These are phyloP conservation scores for Daldinia loculata DNA, from an alignment of 495 filamentous ascomycete genomes.

Conservation along the genomic window DNA sequence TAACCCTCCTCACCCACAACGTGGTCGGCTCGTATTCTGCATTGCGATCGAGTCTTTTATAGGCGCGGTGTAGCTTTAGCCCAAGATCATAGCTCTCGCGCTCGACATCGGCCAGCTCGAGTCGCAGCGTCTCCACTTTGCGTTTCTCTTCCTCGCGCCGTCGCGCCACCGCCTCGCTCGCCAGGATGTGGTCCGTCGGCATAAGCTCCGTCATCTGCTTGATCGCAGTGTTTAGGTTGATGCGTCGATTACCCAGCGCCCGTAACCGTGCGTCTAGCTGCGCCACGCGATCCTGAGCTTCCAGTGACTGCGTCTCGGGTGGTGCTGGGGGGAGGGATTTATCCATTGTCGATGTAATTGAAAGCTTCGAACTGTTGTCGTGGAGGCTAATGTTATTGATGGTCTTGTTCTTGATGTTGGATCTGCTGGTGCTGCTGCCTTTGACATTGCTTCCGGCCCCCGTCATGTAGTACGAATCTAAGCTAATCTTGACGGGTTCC, in stretches of 20 bases:
- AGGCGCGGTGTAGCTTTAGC: slow-evolving; percentile 80
- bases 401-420: not conserved
- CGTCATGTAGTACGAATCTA: slow-evolving; percentile 41
- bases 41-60: slow-evolving; percentile 74
- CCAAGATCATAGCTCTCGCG: slow-evolving; percentile 87
- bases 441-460: slow-evolving; percentile 6
- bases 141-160: slow-evolving; percentile 73
- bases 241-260: slow-evolving; percentile 69
- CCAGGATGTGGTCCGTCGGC: slow-evolving; percentile 61
- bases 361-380: not conserved
- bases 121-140: slow-evolving; percentile 72
- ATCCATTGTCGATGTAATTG: slow-evolving; percentile 32
- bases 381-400: slow-evolving; percentile 4
- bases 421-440: not conserved
- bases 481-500: slow-evolving; percentile 42
- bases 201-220: slow-evolving; percentile 74
- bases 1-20: slow-evolving; percentile 82
- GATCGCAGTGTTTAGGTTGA: slow-evolving; percentile 76
- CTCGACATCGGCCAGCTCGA: slow-evolving; percentile 80
- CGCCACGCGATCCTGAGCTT: slow-evolving; percentile 67
- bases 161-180: slow-evolving; percentile 53
- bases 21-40: slow-evolving; percentile 71
- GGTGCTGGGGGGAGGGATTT: slow-evolving; percentile 52
- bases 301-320: slow-evolving; percentile 7
- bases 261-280: slow-evolving; percentile 72